Conservation (phyloP, 805 yeast species). For the Naumovozyma castellii region DNA sequence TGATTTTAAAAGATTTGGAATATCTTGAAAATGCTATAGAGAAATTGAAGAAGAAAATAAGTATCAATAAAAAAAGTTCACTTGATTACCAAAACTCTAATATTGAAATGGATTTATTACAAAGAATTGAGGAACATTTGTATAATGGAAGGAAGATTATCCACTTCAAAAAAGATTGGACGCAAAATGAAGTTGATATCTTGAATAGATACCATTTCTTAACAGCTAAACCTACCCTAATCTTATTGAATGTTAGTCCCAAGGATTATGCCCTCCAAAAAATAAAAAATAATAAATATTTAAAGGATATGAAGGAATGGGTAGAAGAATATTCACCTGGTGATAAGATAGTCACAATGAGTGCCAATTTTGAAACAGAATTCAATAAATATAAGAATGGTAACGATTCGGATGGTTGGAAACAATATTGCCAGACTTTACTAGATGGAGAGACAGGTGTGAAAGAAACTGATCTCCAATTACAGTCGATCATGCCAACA, state of each 20-base stretch:
- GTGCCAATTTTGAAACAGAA: slow-evolving; percentile 42
- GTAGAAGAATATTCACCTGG: slow-evolving; percentile 49
- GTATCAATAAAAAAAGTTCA: slow-evolving; percentile 33
- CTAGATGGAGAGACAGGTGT: slow-evolving; percentile 25
- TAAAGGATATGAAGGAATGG: slow-evolving; percentile 52
- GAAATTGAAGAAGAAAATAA: slow-evolving; percentile 35
- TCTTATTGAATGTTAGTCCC: slow-evolving; percentile 63
- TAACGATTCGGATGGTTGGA: slow-evolving; percentile 16
- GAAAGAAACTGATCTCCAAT: slow-evolving; percentile 33
- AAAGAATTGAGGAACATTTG: slow-evolving; percentile 38
- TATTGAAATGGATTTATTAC: slow-evolving; percentile 36
- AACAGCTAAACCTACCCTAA: slow-evolving; percentile 84
- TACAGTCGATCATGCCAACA: slow-evolving; percentile 47
- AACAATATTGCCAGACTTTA: slow-evolving; percentile 11
- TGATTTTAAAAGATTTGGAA: slow-evolving; percentile 69
- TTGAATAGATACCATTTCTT: slow-evolving; percentile 64
- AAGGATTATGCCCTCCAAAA: slow-evolving; percentile 44
- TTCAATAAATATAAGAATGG: slow-evolving; percentile 20
- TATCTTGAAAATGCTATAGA: slow-evolving; percentile 53
- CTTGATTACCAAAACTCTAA: slow-evolving; percentile 13
- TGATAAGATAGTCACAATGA: slow-evolving; percentile 60
- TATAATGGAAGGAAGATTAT: slow-evolving; percentile 46
- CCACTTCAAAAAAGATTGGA: slow-evolving; percentile 54
- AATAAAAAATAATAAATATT: slow-evolving; percentile 38
- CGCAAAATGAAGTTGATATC: slow-evolving; percentile 51